phyloP scores from a whole-genome alignment of 2,329 filamentous ascomycete genomes.

The Pseudogymnoascus sp. region DNA sequence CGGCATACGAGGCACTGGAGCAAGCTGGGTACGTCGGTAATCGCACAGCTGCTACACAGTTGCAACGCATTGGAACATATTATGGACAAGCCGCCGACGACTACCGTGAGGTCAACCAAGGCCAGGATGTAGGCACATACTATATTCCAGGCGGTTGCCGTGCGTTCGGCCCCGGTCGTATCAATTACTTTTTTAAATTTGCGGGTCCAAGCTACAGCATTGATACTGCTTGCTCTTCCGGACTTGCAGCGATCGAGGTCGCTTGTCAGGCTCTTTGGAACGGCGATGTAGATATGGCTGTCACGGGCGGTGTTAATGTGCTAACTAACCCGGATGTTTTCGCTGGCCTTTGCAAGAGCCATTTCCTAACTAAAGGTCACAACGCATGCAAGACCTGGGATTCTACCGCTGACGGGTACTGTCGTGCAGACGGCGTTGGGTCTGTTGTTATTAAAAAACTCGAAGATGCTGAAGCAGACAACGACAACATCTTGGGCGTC shows the following conservation, averaged over 20 bases:
- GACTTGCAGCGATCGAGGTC: constrained; percentile 27
- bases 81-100: constrained; percentile 13
- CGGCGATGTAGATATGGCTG: constrained; percentile 18
- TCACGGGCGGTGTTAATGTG: constrained; percentile 21
- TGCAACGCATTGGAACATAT: constrained; percentile 33
- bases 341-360: constrained; percentile 14
- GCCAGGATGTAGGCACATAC: constrained; percentile 12
- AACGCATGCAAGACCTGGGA: constrained; percentile 40
- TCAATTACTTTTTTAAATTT: constrained; percentile 36
- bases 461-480: constrained; percentile 67
- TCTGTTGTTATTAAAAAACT: constrained; percentile 41
- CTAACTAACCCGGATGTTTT: constrained; percentile 24
- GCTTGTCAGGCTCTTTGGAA: constrained; percentile 19
- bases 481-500: constrained; percentile 44
- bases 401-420: constrained; percentile 43
- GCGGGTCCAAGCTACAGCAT: constrained; percentile 32
- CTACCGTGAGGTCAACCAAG: constrained; percentile 10
- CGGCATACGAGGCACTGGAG: constrained; percentile 72
- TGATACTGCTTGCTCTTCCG: constrained; percentile 34
- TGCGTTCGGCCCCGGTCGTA: constrained; percentile 17
- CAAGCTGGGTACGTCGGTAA: constrained; percentile 61
- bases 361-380: constrained; percentile 23
- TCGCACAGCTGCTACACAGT: constrained; percentile 24
- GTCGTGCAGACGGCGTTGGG: constrained; percentile 41
- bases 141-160: constrained; percentile 9